These are phyloP conservation scores for Phaeosphaeria sp. DNA, from an alignment of 2,329 filamentous ascomycete species.

Conservation along the genomic window DNA sequence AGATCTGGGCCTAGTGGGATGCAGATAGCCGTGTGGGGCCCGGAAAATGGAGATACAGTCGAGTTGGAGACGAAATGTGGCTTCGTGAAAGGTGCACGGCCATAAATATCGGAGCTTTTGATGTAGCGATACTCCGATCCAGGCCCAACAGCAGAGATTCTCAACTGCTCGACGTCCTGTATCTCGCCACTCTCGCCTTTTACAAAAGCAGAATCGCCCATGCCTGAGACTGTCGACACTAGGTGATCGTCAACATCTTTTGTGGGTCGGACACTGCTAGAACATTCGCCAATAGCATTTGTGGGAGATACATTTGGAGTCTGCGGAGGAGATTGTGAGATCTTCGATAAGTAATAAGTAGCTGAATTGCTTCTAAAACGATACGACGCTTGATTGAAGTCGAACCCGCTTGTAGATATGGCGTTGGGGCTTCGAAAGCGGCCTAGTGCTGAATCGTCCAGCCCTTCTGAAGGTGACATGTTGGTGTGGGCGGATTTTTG, in stretches of 20 bases:
- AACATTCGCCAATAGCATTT: too few relatives aligned
- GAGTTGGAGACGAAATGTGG: slow-evolving; percentile 1
- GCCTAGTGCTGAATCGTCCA: neutral
- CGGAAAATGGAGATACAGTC: neutral
- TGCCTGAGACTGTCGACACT: neutral
- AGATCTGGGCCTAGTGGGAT: slow-evolving; percentile 2
- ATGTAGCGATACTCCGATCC: slow-evolving; percentile 1
- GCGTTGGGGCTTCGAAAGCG: neutral
- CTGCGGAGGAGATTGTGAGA: neutral
- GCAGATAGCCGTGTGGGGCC: slow-evolving; percentile 3
- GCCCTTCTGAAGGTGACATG: neutral
- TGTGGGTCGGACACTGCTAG: too few relatives aligned
- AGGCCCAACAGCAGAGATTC: neutral
- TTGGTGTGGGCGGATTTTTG: too few relatives aligned
- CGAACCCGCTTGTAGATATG: neutral
- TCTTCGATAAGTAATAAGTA: neutral
- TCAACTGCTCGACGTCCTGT: neutral
- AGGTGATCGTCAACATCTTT: neutral
- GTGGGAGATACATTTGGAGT: neutral
- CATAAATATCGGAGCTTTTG: neutral
- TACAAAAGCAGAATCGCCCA: neutral
- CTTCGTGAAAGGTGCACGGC: slow-evolving; percentile 2
- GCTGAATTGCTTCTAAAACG: neutral
- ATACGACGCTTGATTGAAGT: neutral
- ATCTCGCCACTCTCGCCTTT: neutral